phyloP scores from a whole-genome alignment of 345 rosid species.

The Eucalyptus cloeziana region DNA sequence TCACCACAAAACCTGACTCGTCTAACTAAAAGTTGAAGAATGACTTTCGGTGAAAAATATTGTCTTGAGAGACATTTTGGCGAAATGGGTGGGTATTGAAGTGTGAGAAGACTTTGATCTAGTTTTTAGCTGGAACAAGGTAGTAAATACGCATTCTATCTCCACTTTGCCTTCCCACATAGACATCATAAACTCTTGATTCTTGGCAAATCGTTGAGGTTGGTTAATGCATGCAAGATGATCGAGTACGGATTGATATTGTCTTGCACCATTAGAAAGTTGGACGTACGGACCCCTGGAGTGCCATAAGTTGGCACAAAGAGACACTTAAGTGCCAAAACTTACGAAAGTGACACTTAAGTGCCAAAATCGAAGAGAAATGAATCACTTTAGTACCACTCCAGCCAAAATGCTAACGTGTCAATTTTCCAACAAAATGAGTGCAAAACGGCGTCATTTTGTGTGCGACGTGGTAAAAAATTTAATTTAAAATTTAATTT shows the following conservation, averaged over 20 bases:
- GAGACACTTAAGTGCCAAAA: too few relatives aligned
- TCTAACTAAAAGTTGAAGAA: not conserved
- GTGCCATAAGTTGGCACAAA: too few relatives aligned
- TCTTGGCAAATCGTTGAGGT: not conserved
- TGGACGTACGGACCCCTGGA: too few relatives aligned
- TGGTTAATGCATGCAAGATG: rapidly evolving
- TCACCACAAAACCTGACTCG: not conserved
- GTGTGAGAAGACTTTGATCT: not conserved
- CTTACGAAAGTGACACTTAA: too few relatives aligned
- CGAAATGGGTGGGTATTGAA: not conserved
- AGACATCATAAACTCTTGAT: not conserved
- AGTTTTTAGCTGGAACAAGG: not conserved
- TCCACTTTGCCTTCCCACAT: not conserved
- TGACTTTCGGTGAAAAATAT: not conserved
- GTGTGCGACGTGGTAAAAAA: too few relatives aligned
- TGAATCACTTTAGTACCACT: too few relatives aligned
- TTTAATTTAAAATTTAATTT: too few relatives aligned
- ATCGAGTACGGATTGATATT: not conserved
- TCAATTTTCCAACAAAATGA: too few relatives aligned
- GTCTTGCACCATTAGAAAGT: not conserved
- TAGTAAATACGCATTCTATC: not conserved
- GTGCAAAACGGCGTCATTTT: too few relatives aligned
- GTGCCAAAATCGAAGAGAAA: too few relatives aligned
- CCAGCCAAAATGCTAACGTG: too few relatives aligned
- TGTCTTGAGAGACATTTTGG: not conserved